Evolutionary conservation across 1,284 basidiomycete species (phyloP).

Genomic region (Pyrrhoderma noxium): DNA sequence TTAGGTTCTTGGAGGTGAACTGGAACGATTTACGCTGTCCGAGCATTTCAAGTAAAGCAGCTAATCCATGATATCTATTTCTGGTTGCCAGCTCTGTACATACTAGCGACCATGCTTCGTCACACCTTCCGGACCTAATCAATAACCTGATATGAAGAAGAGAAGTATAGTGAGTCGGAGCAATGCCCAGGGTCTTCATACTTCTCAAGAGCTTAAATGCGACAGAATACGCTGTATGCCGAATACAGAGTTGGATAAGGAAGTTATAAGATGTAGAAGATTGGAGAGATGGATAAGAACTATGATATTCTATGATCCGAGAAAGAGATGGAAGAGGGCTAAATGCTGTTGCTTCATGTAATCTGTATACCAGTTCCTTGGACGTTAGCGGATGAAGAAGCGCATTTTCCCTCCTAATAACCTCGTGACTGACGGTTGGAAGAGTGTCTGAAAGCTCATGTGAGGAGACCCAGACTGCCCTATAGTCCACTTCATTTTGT

Average conservation of each 20-base stretch:
- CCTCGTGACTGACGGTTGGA: background rate
- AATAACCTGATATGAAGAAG: constrained; percentile 29
- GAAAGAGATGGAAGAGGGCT: constrained; percentile 13
- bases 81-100: constrained; percentile 1
- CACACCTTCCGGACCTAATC: constrained; percentile 29
- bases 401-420: background rate
- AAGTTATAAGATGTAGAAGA: constrained; percentile 30
- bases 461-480: background rate
- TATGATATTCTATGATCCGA: constrained; percentile 27
- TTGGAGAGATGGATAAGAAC: constrained; percentile 19
- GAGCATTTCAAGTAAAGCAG: constrained; percentile 13
- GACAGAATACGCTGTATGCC: constrained; percentile 26
- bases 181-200: constrained; percentile 27
- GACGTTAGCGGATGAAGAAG: constrained; percentile 13
- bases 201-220: constrained; percentile 24
- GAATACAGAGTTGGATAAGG: constrained; percentile 28
- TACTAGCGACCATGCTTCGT: constrained; percentile 25
- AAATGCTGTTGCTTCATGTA: constrained; percentile 16
- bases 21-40: constrained; percentile 7
- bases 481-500: background rate
- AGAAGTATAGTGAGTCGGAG: constrained; percentile 27
- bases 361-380: constrained; percentile 12
- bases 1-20: background rate
- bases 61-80: background rate
- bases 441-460: background rate